phyloP scores from a whole-genome alignment of 192 early-diverging fungal genomes.

The Coemansia erecta region DNA sequence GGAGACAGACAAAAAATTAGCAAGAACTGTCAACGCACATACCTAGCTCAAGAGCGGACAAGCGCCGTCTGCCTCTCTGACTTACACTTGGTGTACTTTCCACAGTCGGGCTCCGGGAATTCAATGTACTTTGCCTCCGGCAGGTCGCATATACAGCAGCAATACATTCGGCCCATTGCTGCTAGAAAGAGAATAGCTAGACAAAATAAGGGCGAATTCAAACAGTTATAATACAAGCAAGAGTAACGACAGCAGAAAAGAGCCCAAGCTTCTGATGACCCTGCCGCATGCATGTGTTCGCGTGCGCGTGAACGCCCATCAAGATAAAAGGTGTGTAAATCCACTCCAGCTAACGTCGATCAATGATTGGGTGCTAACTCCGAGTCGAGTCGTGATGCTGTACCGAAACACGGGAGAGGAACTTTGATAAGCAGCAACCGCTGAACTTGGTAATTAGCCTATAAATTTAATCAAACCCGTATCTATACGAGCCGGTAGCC shows the following conservation, averaged over 20 bases:
- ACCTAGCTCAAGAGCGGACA: too few relatives aligned
- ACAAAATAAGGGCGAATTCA: background rate
- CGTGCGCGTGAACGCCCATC: background rate
- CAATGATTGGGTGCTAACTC: too few relatives aligned
- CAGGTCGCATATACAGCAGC: constrained; percentile 11
- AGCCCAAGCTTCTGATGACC: too few relatives aligned
- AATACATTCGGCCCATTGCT: constrained; percentile 13
- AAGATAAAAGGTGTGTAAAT: background rate
- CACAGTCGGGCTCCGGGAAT: constrained; percentile 1
- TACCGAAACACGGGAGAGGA: too few relatives aligned
- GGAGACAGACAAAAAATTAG: background rate
- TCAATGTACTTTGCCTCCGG: constrained; percentile 8
- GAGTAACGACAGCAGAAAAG: background rate
- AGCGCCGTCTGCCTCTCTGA: background rate
- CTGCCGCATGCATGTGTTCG: background rate
- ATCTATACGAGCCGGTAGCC: too few relatives aligned
- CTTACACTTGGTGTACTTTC: constrained; percentile 4
- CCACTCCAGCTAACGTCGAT: too few relatives aligned
- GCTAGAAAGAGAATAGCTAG: background rate
- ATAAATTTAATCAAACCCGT: too few relatives aligned
- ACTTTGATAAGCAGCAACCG: too few relatives aligned
- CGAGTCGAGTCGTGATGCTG: too few relatives aligned
- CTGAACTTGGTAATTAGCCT: too few relatives aligned
- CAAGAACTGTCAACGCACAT: too few relatives aligned
- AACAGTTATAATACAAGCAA: background rate